Evolutionary conservation across 2,329 filamentous ascomycete genomes (phyloP).

Genomic region (Colletotrichum higginsianum): DNA sequence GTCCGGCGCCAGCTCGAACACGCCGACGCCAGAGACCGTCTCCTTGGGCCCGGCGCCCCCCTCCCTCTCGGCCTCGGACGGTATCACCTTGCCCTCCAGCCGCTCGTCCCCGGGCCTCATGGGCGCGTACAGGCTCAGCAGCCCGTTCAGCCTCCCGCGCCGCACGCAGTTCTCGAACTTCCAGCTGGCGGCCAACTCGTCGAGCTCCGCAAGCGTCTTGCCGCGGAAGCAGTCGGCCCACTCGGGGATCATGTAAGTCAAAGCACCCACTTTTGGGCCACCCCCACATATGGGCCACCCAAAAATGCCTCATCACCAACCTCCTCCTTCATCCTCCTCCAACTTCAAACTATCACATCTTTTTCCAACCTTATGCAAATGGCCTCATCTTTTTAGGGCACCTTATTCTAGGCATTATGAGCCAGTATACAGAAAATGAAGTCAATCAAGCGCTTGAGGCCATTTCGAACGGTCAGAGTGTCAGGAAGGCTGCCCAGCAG

Average conservation of each 20-base stretch:
- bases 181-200: slow-evolving; percentile 63
- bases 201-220: slow-evolving; percentile 59
- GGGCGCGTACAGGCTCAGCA: slow-evolving; percentile 43
- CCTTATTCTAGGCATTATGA: too few relatives aligned
- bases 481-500: too few relatives aligned
- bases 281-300: too few relatives aligned
- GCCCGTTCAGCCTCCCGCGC: slow-evolving; percentile 61
- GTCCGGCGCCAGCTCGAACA: slow-evolving; percentile 49
- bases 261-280: too few relatives aligned
- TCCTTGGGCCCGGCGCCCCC: slow-evolving; percentile 26
- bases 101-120: slow-evolving; percentile 46
- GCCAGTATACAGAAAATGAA: too few relatives aligned
- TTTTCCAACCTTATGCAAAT: too few relatives aligned
- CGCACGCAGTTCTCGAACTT: slow-evolving; percentile 66
- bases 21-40: slow-evolving; percentile 48
- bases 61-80: slow-evolving; percentile 30
- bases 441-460: too few relatives aligned
- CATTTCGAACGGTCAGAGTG: too few relatives aligned
- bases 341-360: too few relatives aligned
- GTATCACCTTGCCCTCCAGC: slow-evolving; percentile 49
- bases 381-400: too few relatives aligned
- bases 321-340: too few relatives aligned
- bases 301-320: too few relatives aligned
- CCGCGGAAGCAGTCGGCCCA: slow-evolving; percentile 62
- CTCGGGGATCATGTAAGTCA: slow-evolving; percentile 61